A percentile compares a stretch with the other conserved stretches of the same genome.
Evolutionary conservation across 768 basidiomycete species (phyloP).

Genomic region (Favolaschia claudopus): DNA sequence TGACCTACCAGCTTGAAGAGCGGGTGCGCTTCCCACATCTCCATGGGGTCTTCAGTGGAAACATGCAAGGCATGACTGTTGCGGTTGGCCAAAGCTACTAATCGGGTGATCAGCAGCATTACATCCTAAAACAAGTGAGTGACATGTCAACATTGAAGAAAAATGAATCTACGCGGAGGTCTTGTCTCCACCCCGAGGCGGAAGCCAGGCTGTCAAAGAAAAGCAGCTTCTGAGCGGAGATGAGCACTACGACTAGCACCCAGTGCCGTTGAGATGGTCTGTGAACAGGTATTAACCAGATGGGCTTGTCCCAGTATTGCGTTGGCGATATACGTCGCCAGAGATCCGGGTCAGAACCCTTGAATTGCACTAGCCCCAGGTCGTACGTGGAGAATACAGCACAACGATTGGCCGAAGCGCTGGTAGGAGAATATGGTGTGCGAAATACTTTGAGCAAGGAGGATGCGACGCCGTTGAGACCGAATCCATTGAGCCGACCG

Average conservation of each 20-base stretch:
- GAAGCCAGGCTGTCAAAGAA: slow-evolving; percentile 43
- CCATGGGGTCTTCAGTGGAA: slow-evolving; percentile 9
- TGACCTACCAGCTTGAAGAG: slow-evolving; percentile 3
- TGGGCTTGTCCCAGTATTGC: slow-evolving; percentile 38
- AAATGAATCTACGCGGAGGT: slow-evolving; percentile 11
- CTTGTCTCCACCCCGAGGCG: slow-evolving; percentile 8
- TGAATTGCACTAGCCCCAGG: slow-evolving; percentile 25
- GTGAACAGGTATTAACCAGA: slow-evolving; percentile 50
- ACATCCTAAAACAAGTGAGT: slow-evolving; percentile 8
- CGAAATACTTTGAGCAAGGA: slow-evolving; percentile 21
- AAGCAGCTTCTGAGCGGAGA: slow-evolving; percentile 19
- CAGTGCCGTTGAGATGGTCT: slow-evolving; percentile 35
- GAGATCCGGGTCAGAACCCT: slow-evolving; percentile 20
- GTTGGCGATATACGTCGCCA: slow-evolving; percentile 28
- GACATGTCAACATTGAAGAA: neutral
- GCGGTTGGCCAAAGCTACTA: slow-evolving; percentile 17
- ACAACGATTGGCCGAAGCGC: neutral
- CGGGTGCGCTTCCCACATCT: slow-evolving; percentile 17
- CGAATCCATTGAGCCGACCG: slow-evolving; percentile 31
- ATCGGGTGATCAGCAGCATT: slow-evolving; percentile 15
- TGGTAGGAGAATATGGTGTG: neutral
- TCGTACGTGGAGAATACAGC: slow-evolving; percentile 29
- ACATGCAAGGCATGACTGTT: slow-evolving; percentile 7
- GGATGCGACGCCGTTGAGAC: slow-evolving; percentile 34
- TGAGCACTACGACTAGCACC: slow-evolving; percentile 37